These are phyloP conservation scores for Candida manassasensis DNA, from an alignment of 805 yeast species.

Conservation along the genomic window DNA sequence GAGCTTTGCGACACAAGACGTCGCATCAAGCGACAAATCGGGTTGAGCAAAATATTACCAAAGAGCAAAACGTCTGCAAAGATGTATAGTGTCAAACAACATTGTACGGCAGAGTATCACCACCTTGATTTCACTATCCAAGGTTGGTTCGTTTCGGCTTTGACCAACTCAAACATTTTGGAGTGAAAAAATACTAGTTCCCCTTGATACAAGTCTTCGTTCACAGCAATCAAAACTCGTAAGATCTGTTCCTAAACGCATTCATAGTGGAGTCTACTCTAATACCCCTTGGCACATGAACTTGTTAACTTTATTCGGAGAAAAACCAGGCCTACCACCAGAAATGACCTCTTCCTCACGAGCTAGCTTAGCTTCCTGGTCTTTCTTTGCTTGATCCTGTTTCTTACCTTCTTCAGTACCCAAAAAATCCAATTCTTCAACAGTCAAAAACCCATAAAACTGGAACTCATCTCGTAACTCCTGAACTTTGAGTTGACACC, in stretches of 20 bases:
- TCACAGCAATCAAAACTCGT: no score
- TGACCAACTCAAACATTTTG: no score
- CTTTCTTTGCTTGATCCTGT: constrained; percentile 21
- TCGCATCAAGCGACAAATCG: no score
- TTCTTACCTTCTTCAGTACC: constrained; percentile 30
- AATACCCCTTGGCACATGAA: constrained; percentile 37
- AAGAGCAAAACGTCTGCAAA: no score
- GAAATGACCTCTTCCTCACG: constrained; percentile 25
- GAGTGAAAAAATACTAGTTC: no score
- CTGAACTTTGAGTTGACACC: constrained; percentile 58
- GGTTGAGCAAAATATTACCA: no score
- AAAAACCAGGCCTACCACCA: constrained; percentile 23
- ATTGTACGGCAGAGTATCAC: no score
- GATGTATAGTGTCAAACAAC: no score
- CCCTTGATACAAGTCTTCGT: no score
- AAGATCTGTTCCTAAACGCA: neutral
- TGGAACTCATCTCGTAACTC: constrained; percentile 51
- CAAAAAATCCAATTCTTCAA: constrained; percentile 37
- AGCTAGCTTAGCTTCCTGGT: constrained; percentile 14
- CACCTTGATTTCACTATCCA: no score
- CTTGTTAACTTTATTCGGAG: constrained; percentile 32
- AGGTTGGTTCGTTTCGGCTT: no score
- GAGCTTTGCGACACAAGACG: no score
- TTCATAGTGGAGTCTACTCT: constrained; percentile 7
- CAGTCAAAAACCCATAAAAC: constrained; percentile 58